Evolutionary conservation across 352 stramenopile species (phyloP).

Genomic region (Thalassiosira hispida): DNA sequence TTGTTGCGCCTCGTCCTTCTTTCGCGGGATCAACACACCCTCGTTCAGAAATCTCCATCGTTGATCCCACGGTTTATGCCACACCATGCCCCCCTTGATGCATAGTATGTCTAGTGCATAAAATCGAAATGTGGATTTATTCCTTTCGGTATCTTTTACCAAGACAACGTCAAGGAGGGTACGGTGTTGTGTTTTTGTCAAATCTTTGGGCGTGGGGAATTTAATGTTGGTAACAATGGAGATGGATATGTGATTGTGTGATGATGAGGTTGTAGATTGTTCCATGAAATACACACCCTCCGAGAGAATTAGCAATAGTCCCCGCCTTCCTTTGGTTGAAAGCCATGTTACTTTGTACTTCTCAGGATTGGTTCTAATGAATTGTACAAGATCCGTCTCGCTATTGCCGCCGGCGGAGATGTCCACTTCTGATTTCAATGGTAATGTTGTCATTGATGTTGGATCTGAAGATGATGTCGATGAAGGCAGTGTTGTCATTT

Average conservation of each 20-base stretch:
- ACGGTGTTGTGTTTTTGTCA: slow-evolving; percentile 43
- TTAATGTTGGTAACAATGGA: slow-evolving; percentile 48
- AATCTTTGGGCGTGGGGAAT: slow-evolving; percentile 51
- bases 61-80: slow-evolving; percentile 46
- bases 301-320: slow-evolving; percentile 49
- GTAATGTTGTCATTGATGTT: slow-evolving; percentile 6
- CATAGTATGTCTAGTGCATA: slow-evolving; percentile 48
- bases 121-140: slow-evolving; percentile 33
- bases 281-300: slow-evolving; percentile 60
- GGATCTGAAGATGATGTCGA: slow-evolving; percentile 8
- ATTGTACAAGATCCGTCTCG: slow-evolving; percentile 18
- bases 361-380: slow-evolving; percentile 32
- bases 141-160: slow-evolving; percentile 44
- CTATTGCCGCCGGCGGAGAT: slow-evolving; percentile 20
- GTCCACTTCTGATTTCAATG: slow-evolving; percentile 42
- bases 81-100: slow-evolving; percentile 54
- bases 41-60: slow-evolving; percentile 55
- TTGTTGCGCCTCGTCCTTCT: slow-evolving; percentile 42
- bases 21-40: slow-evolving; percentile 46
- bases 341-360: slow-evolving; percentile 57
- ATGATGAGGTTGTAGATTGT: slow-evolving; percentile 7
- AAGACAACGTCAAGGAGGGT: slow-evolving; percentile 58
- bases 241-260: slow-evolving; percentile 21
- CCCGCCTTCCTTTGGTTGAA: slow-evolving; percentile 43
- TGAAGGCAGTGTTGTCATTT: slow-evolving; percentile 38